Conservation (phyloP, 306 rosid genomes). For the Senna tora region DNA sequence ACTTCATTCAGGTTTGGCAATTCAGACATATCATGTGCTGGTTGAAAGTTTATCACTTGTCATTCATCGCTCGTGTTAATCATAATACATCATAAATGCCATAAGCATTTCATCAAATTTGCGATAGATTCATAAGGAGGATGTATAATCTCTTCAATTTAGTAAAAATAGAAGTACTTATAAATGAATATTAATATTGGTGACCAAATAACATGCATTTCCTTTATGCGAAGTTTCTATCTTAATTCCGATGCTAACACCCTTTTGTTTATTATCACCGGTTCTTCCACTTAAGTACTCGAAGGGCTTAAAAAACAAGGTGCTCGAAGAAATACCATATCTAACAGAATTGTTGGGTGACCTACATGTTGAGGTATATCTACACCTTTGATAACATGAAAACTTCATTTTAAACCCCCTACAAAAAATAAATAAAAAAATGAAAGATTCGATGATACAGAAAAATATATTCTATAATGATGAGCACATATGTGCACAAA, state of each 20-base stretch:
- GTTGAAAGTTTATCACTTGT: constrained; percentile 12
- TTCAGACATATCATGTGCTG: constrained; percentile 9
- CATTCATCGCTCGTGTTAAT: neutral
- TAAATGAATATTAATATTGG: constrained; percentile 17
- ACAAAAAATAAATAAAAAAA: constrained; percentile 7
- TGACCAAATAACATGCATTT: constrained; percentile 21
- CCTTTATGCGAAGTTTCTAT: constrained; percentile 31
- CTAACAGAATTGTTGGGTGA: constrained; percentile 60
- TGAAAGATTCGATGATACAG: neutral
- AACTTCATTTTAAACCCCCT: neutral
- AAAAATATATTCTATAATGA: neutral
- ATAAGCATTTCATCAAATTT: neutral
- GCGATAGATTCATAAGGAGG: neutral
- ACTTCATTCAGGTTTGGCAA: constrained; percentile 66
- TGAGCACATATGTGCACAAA: constrained; percentile 3
- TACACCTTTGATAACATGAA: constrained; percentile 21
- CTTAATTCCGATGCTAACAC: constrained; percentile 22
- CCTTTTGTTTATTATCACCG: constrained; percentile 38
- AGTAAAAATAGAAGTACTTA: constrained; percentile 24
- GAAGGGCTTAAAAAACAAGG: constrained; percentile 53
- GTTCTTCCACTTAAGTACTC: constrained; percentile 56
- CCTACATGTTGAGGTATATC: constrained; percentile 57
- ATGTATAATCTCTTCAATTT: constrained; percentile 21
- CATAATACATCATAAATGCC: neutral
- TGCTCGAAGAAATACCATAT: constrained; percentile 63